Evolutionary conservation across 805 yeast species (phyloP), one percentile per base, ranked within the genome.

Genomic region (Schwanniomyces occidentalis): DNA sequence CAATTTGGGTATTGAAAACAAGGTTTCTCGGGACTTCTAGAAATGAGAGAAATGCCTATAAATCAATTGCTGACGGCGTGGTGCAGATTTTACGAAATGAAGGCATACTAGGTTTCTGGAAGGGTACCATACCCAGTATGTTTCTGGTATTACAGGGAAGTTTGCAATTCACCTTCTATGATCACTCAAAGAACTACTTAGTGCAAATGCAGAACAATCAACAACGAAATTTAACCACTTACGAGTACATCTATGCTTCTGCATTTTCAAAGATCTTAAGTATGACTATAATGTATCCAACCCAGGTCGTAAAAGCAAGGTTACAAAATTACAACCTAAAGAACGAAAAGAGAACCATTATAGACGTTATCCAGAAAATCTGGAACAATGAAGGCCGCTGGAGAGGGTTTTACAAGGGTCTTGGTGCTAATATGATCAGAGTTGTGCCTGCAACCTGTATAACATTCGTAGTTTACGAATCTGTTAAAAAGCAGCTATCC

Each of bases 1-100:
- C 99, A 1, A 75, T 91, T 8, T 91, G 99, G 99, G 96, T 93
- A 1, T 57, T 93, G 13, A 93, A 93, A 58, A 93, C 99, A 0
- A 71, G 98, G 42, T 82, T 91, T 45, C 70, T 90, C 49, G 79
- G 89, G 13, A 75, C 76, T 2, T 60, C 75, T 2, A 59, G 63
- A 24, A 40, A 41, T 1, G 46, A 63, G 0, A 65, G 68, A 0
- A 72, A 71, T 10, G 81, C 86, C 0, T 87, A 88, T 51, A 57
- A 58, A 7, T 77, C 87, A 0, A 59, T 81, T 5, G 8, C 50
- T 13, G 77, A 78, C 40, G 95, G 95, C 1, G 49, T 79, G 0
- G 37, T 38, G 5, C 54, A 69, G 16, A 73, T 87, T 9, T 42
- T 66, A 9, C 47, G 45, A 17, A 63, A 67, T 2, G 88, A 85